phyloP scores from a whole-genome alignment of 805 yeast genomes.

The Hemisphaericaspora nanyangensis region DNA sequence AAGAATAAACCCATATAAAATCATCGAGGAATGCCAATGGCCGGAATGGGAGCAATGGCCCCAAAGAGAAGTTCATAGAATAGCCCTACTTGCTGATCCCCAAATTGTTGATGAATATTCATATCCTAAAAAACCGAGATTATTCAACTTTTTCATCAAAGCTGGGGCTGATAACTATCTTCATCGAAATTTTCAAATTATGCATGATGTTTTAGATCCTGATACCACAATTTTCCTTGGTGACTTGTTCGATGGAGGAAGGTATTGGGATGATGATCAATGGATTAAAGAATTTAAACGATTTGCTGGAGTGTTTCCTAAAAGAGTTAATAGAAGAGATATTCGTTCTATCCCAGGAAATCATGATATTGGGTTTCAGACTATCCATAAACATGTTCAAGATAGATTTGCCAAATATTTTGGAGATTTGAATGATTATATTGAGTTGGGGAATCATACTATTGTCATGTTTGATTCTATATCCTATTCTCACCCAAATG shows the following conservation, averaged over 20 bases:
- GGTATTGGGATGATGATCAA: slow-evolving; percentile 65
- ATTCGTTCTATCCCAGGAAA: slow-evolving; percentile 69
- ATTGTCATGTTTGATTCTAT: slow-evolving; percentile 76
- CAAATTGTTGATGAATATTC: slow-evolving; percentile 88
- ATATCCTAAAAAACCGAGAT: slow-evolving; percentile 65
- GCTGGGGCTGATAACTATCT: slow-evolving; percentile 73
- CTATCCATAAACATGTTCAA: slow-evolving; percentile 53
- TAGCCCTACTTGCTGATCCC: slow-evolving; percentile 81
- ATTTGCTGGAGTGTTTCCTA: slow-evolving; percentile 64
- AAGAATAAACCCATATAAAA: slow-evolving; percentile 22
- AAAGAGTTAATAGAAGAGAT: slow-evolving; percentile 40
- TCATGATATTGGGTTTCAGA: slow-evolving; percentile 95
- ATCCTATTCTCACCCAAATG: slow-evolving; percentile 60
- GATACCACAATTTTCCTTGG: slow-evolving; percentile 79
- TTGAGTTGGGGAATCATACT: slow-evolving; percentile 68
- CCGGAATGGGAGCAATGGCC: slow-evolving; percentile 61
- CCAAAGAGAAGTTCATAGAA: slow-evolving; percentile 39
- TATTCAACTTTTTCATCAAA: slow-evolving; percentile 53
- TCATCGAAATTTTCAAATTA: slow-evolving; percentile 63
- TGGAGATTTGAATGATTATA: slow-evolving; percentile 61
- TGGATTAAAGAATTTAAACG: slow-evolving; percentile 74
- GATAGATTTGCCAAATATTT: slow-evolving; percentile 66
- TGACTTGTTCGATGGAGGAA: slow-evolving; percentile 92
- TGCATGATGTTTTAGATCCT: slow-evolving; percentile 62
- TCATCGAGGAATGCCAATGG: slow-evolving; percentile 48